These are phyloP conservation scores for Xylaria intraflava DNA, from an alignment of 495 filamentous ascomycete species.

Conservation along the genomic window DNA sequence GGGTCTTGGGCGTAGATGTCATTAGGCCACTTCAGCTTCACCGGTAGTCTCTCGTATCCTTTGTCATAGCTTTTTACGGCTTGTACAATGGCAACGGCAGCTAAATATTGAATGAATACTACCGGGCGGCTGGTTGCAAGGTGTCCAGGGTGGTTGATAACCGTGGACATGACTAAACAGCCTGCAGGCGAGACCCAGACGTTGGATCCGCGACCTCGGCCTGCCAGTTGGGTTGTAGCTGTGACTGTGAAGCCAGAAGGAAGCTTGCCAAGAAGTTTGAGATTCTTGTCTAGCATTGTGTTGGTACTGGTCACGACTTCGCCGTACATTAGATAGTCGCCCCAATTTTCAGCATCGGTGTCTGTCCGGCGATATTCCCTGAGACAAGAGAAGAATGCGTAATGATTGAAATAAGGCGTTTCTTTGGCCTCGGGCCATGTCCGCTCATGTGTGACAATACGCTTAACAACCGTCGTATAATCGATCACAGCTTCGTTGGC, in stretches of 20 bases:
- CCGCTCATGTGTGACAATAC: slow-evolving; percentile 60
- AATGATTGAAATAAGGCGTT: slow-evolving; percentile 85
- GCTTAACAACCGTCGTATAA: slow-evolving; percentile 68
- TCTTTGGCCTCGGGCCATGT: slow-evolving; percentile 64
- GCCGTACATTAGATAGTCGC: slow-evolving; percentile 74
- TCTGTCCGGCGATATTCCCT: slow-evolving; percentile 53
- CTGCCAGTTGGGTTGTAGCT: slow-evolving; percentile 86
- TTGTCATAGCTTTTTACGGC: slow-evolving; percentile 74
- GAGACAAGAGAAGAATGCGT: slow-evolving; percentile 69
- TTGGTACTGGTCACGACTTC: slow-evolving; percentile 93
- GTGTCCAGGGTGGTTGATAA: slow-evolving; percentile 71
- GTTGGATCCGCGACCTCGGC: slow-evolving; percentile 85
- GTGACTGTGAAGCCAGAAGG: slow-evolving; percentile 81
- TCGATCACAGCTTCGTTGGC: slow-evolving; percentile 60
- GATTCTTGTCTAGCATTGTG: slow-evolving; percentile 91
- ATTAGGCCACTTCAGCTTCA: slow-evolving; percentile 96
- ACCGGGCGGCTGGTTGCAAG: slow-evolving; percentile 70
- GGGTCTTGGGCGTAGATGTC: slow-evolving; percentile 87
- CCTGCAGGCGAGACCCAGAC: slow-evolving; percentile 93
- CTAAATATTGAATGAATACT: slow-evolving; percentile 89
- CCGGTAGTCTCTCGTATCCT: slow-evolving; percentile 61
- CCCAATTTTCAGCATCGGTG: slow-evolving; percentile 57
- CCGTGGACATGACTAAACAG: slow-evolving; percentile 76
- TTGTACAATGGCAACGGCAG: slow-evolving; percentile 81
- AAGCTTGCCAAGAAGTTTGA: slow-evolving; percentile 63